Percentiles rank a stretch among this genome's conserved stretches.
Conservation (phyloP, 23 red algal species). For the Gracilariopsis chorda region DNA sequence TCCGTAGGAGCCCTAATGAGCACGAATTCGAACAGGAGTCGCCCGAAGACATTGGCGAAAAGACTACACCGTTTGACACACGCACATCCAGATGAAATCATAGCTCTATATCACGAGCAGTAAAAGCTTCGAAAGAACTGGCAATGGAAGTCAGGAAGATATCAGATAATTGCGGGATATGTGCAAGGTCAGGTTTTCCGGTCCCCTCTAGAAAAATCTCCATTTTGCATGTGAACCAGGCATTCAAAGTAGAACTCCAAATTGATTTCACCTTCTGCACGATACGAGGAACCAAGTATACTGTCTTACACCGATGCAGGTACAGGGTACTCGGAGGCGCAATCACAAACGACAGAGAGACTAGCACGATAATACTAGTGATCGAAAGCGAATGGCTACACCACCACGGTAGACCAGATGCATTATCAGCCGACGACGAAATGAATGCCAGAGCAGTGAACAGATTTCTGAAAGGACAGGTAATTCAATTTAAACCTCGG, state of each 20-base stretch:
- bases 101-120: too few species aligned
- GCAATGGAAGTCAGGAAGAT: too few species aligned
- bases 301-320: not conserved
- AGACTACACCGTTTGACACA: too few species aligned
- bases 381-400: not conserved
- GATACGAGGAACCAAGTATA: not conserved
- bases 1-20: too few species aligned
- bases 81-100: too few species aligned
- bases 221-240: not conserved
- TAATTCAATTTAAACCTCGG: not conserved
- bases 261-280: not conserved
- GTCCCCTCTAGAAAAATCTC: not conserved
- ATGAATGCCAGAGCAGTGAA: not conserved
- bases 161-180: too few species aligned
- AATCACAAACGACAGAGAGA: not conserved
- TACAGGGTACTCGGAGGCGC: not conserved
- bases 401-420: not conserved
- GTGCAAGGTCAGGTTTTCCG: not conserved
- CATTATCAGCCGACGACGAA: not conserved
- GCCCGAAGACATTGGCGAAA: too few species aligned
- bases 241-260: constrained; percentile 12
- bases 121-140: too few species aligned
- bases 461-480: not conserved
- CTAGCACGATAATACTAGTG: too few species aligned
- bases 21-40: too few species aligned